A percentile compares a stretch with the other conserved stretches of the same genome.
phyloP scores from a whole-genome alignment of 2,329 filamentous ascomycete species.

The Stagonosporopsis chrysanthemi region DNA sequence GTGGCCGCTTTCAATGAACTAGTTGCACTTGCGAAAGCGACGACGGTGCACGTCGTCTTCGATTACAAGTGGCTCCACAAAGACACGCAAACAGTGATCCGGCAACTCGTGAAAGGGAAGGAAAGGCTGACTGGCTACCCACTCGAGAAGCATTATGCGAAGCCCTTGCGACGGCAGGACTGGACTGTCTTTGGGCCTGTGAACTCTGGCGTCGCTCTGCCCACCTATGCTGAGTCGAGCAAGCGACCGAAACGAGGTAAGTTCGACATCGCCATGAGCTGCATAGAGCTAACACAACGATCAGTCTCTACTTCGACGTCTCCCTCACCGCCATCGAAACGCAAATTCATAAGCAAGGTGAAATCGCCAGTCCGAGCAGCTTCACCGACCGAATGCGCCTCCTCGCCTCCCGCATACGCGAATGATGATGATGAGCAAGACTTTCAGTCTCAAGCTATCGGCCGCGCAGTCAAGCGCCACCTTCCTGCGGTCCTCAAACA shows the following conservation, averaged over 20 bases:
- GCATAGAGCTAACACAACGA: neutral
- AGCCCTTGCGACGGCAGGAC: neutral
- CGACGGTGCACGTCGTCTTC: neutral
- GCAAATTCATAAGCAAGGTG: neutral
- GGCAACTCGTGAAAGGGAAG: slow-evolving; percentile 1
- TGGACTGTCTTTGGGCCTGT: slow-evolving; percentile 5
- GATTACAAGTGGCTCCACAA: slow-evolving; percentile 3
- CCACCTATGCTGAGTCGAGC: neutral
- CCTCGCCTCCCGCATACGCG: neutral
- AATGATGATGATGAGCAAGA: neutral
- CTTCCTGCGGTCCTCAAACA: neutral
- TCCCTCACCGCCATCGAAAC: neutral
- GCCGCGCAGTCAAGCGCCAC: neutral
- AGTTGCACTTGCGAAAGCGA: neutral
- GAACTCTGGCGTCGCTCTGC: neutral
- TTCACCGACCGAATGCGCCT: neutral
- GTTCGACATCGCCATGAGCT: neutral
- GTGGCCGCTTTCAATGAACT: neutral
- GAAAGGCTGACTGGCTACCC: neutral
- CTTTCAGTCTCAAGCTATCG: neutral
- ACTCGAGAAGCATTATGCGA: neutral
- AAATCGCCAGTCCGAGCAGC: neutral
- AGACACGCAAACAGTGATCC: neutral
- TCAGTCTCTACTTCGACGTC: neutral
- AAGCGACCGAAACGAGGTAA: neutral